phyloP scores from a whole-genome alignment of 208 protist genomes.

The Polymyxa betae region DNA sequence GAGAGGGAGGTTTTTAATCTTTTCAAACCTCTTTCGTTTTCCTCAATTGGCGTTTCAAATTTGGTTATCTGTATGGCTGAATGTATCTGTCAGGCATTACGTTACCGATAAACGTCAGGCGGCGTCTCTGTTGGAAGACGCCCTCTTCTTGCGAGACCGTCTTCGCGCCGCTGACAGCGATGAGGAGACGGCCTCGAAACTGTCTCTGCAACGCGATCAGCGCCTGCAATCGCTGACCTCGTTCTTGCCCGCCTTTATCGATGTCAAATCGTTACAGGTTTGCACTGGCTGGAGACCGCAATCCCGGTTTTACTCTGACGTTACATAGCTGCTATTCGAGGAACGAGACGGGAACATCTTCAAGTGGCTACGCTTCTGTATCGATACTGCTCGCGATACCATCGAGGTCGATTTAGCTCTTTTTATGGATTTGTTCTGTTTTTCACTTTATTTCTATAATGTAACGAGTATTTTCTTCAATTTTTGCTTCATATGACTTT shows the following conservation, averaged over 20 bases:
- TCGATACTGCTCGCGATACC: background rate
- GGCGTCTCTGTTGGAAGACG: background rate
- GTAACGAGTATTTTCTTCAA: too few relatives aligned
- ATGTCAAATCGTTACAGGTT: background rate
- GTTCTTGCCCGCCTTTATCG: background rate
- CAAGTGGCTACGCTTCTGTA: background rate
- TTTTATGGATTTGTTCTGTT: too few relatives aligned
- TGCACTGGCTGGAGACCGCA: background rate
- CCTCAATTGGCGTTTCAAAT: too few relatives aligned
- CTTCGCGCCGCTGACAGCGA: background rate
- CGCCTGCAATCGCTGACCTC: background rate
- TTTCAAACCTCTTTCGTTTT: too few relatives aligned
- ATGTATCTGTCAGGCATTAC: too few relatives aligned
- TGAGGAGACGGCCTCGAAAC: background rate
- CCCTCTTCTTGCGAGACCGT: background rate
- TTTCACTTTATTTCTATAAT: too few relatives aligned
- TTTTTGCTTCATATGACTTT: too few relatives aligned
- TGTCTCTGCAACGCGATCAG: background rate
- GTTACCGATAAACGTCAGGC: background rate
- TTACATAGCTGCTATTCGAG: background rate
- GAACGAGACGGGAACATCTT: conserved; percentile 31
- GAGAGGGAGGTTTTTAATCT: too few relatives aligned
- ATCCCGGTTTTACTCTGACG: background rate
- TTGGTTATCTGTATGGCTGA: too few relatives aligned
- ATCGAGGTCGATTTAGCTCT: background rate